Evolutionary conservation across 352 stramenopile species (phyloP).

Genomic region (Globisporangium parvum): DNA sequence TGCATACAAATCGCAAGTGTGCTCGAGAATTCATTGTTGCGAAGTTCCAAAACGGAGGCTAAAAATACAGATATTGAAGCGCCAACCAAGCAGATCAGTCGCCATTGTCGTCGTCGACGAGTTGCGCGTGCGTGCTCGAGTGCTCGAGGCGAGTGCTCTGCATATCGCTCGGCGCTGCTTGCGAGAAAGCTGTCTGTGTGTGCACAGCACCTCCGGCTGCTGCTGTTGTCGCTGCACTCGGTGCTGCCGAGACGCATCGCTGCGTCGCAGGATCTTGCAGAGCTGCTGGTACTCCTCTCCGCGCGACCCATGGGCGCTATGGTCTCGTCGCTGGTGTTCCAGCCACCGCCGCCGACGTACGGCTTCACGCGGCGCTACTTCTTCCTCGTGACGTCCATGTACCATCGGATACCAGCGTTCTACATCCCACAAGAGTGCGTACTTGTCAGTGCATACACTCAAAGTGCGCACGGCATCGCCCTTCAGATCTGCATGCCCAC

Average conservation of each 20-base stretch:
- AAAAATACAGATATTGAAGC: too few relatives aligned
- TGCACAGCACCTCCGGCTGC: too few relatives aligned
- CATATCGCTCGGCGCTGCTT: too few relatives aligned
- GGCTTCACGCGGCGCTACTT: constrained; percentile 87
- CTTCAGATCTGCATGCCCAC: too few relatives aligned
- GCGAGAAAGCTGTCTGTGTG: too few relatives aligned
- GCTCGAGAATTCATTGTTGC: neutral
- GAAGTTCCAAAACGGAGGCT: too few relatives aligned
- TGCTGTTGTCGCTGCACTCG: too few relatives aligned
- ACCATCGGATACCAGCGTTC: constrained; percentile 92
- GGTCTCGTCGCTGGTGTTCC: constrained; percentile 85
- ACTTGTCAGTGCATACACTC: neutral
- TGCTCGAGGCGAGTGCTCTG: too few relatives aligned
- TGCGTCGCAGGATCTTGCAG: neutral
- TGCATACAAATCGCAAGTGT: neutral
- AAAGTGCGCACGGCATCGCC: neutral
- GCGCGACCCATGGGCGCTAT: constrained; percentile 54
- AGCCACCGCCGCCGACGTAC: constrained; percentile 78
- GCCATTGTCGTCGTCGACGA: too few relatives aligned
- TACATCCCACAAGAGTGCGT: constrained; percentile 90
- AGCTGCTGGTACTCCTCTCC: neutral
- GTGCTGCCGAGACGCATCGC: too few relatives aligned
- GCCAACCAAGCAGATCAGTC: too few relatives aligned
- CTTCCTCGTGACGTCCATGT: constrained; percentile 88
- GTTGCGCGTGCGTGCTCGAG: too few relatives aligned